Conservation (phyloP, 257 asterid species). For the Voacanga thouarsii region DNA sequence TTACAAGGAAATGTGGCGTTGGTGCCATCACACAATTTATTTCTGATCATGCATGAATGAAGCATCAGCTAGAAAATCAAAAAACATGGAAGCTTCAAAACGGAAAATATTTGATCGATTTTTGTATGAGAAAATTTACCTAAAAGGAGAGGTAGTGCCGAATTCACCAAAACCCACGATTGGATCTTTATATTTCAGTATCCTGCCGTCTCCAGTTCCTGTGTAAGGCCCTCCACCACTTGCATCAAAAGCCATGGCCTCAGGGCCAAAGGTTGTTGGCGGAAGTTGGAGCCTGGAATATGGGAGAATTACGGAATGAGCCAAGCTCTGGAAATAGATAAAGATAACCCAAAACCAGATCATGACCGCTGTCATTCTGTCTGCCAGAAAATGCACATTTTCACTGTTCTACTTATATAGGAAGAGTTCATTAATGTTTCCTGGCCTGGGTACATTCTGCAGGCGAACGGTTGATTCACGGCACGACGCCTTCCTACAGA, state of each 20-base stretch:
- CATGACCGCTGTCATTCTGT: neutral
- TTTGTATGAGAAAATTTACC: neutral
- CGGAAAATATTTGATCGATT: no score
- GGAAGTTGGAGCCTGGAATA: neutral
- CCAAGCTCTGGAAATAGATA: neutral
- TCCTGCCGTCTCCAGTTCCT: neutral
- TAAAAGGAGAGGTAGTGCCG: neutral
- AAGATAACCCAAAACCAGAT: neutral
- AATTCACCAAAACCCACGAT: neutral
- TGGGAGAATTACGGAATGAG: neutral
- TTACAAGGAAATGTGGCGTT: constrained; percentile 4
- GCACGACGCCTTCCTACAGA: no score
- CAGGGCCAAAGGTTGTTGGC: neutral
- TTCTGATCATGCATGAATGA: constrained; percentile 12
- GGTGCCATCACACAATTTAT: constrained; percentile 42
- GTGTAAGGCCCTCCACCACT: constrained; percentile 1
- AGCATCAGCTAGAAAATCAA: neutral
- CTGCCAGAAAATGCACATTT: no score
- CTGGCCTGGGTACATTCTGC: no score
- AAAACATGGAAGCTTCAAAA: no score
- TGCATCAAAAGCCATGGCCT: constrained; percentile 2
- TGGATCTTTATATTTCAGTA: neutral
- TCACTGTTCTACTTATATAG: no score
- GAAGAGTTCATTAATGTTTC: no score
- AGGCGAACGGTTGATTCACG: no score